A percentile compares a stretch with the other conserved stretches of the same genome.
Conservation (phyloP, 2,329 filamentous ascomycete species). For the Penicillium janthinellum region DNA sequence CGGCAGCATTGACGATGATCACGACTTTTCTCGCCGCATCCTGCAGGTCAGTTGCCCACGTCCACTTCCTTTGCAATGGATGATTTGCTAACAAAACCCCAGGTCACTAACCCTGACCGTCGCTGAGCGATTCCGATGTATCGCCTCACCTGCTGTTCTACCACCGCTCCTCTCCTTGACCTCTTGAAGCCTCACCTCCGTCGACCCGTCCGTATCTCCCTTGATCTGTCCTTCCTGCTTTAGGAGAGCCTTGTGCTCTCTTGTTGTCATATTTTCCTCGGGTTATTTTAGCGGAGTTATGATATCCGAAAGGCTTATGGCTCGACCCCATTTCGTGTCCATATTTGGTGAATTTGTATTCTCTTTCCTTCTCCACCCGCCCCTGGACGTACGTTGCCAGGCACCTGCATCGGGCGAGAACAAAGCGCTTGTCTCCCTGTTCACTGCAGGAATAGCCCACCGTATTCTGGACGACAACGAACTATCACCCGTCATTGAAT, state of each 20-base stretch:
- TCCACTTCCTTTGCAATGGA: background rate
- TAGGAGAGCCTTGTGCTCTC: slow-evolving; percentile 16
- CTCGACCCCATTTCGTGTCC: slow-evolving; percentile 18
- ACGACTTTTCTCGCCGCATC: slow-evolving; percentile 95
- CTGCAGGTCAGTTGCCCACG: slow-evolving; percentile 58
- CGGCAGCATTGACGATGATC: slow-evolving; percentile 94
- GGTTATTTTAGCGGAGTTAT: slow-evolving; percentile 34
- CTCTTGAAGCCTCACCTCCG: slow-evolving; percentile 10
- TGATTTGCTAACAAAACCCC: slow-evolving; percentile 3
- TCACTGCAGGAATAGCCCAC: background rate
- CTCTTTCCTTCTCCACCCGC: slow-evolving; percentile 1
- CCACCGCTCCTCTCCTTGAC: slow-evolving; percentile 9
- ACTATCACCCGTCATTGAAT: background rate
- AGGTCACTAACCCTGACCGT: slow-evolving; percentile 41
- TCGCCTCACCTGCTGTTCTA: slow-evolving; percentile 5
- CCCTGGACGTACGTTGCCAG: background rate
- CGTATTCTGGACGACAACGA: background rate
- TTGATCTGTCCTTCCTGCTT: slow-evolving; percentile 17
- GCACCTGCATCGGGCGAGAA: background rate
- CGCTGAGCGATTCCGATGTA: slow-evolving; percentile 21
- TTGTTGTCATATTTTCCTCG: slow-evolving; percentile 22
- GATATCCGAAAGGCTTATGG: slow-evolving; percentile 28
- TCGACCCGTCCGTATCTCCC: slow-evolving; percentile 19
- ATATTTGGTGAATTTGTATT: slow-evolving; percentile 17
- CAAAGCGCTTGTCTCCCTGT: slow-evolving; percentile 1